Conservation (phyloP, 768 basidiomycete species). For the Mycena haematopus region DNA sequence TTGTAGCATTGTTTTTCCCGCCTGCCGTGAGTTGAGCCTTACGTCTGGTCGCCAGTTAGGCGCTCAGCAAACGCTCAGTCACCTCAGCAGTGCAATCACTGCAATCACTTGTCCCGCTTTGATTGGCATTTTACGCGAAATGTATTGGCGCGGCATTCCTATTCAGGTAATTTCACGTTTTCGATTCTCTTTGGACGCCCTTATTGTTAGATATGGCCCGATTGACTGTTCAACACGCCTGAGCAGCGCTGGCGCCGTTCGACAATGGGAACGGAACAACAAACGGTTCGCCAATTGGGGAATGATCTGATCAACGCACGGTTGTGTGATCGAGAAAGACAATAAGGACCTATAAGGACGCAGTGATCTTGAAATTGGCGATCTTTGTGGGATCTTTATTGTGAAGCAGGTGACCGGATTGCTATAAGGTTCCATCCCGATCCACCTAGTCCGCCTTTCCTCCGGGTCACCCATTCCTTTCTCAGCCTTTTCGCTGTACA, state of each 20-base stretch:
- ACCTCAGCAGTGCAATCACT: too few species aligned
- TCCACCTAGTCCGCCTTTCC: slow-evolving; percentile 9
- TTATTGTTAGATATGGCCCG: not conserved
- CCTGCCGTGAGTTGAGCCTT: too few species aligned
- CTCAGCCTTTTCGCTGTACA: not conserved
- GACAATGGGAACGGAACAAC: not conserved
- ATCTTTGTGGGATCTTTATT: slow-evolving; percentile 6
- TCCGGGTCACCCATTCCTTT: slow-evolving; percentile 20
- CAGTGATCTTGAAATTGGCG: slow-evolving; percentile 13
- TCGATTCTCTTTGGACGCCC: too few species aligned
- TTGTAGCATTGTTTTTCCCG: too few species aligned
- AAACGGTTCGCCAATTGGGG: slow-evolving; percentile 1
- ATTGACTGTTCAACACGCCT: not conserved
- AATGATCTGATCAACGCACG: slow-evolving; percentile 16
- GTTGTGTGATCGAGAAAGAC: not conserved
- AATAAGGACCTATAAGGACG: too few species aligned
- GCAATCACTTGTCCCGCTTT: too few species aligned
- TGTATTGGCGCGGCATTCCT: too few species aligned
- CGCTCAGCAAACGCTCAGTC: too few species aligned
- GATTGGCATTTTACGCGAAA: too few species aligned
- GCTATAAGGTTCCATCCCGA: slow-evolving; percentile 27
- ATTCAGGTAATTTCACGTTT: too few species aligned
- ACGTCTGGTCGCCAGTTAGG: too few species aligned
- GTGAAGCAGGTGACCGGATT: slow-evolving; percentile 10
- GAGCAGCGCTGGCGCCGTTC: not conserved